Conservation (phyloP, 169 alveolate genomes). For the Plasmodium ovale region DNA sequence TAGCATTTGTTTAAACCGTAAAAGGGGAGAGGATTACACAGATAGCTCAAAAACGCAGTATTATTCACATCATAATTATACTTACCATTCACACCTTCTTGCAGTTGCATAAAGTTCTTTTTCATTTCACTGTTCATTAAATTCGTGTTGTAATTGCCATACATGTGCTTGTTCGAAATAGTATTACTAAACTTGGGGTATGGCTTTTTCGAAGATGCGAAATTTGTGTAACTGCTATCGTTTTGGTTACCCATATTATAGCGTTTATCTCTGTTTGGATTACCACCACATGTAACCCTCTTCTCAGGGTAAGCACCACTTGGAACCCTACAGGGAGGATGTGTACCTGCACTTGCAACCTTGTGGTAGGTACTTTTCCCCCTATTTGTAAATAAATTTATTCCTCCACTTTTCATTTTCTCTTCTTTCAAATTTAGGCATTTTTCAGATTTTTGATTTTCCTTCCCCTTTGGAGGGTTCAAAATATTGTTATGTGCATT, state of each 20-base stretch:
- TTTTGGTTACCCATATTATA: background rate
- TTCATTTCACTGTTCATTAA: constrained; percentile 5
- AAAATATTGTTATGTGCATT: no score
- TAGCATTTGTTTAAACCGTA: constrained; percentile 24
- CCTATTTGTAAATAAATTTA: constrained; percentile 19
- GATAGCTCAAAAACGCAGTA: constrained; percentile 26
- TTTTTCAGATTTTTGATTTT: background rate
- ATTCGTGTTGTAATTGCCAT: constrained; percentile 9
- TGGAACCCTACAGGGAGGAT: no score
- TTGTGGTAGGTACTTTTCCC: no score
- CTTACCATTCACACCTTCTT: background rate
- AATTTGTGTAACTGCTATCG: constrained; percentile 2
- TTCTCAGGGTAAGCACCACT: no score
- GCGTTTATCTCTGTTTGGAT: constrained; percentile 2
- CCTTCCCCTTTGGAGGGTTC: background rate
- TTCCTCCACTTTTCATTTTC: background rate
- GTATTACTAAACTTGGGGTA: background rate
- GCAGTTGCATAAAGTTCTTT: constrained; percentile 14
- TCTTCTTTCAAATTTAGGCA: constrained; percentile 2
- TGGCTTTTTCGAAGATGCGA: background rate
- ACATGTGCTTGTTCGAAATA: background rate
- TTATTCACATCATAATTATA: constrained; percentile 21
- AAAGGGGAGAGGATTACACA: constrained; percentile 8
- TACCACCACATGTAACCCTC: background rate
- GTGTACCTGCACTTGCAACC: no score